Base-by-base conservation (phyloP, 129 eudicot species). In the Mikania micrantha region DNA sequence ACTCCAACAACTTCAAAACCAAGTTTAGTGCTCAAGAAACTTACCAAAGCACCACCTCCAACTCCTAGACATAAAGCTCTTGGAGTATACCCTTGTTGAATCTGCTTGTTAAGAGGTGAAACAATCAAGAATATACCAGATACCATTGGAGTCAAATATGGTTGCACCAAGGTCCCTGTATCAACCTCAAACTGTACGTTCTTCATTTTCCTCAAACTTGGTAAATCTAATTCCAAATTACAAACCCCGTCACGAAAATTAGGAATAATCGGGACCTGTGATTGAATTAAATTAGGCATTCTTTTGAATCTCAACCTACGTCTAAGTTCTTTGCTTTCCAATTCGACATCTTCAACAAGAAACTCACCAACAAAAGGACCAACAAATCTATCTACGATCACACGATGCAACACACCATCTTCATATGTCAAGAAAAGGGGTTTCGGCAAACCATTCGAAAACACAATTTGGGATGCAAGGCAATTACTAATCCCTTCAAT, bases 31-130 rank as follows among this genome's bases (percentile, higher is more conserved):
- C 39, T 73, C 78, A 94, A 74, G 65, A 89, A 89, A 16, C 76
- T 77, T 28, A 94, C 47, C 83, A 94, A 74, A 24, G 96, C 87
- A 60, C 99, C 99, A 66, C 97, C 99, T 5, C 99, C 99, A 66
- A 94, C 90, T 15, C 99, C 99, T 72, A 87, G 70, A 72, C 99
- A 94, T 79, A 94, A 70, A 5, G 85, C 93, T 63, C 66, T 74
- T 1, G 85, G 95, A 83, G 71, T 69, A 69, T 66, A 31, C 54
- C 85, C 85, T 53, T 7, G 34, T 21, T 24, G 60, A 39, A 81
- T 63, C 17, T 64, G 62, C 41, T 54, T 74, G 19, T 89, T 80
- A 27, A 94, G 59, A 58, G 17, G 53, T 21, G 71, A 39, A 47
- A 66, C 63, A 64, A 87, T 85, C 71, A 90, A 77, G 15, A 79